These are phyloP conservation scores for Penicillium sp. DNA, from an alignment of 2,329 filamentous ascomycete species.

Conservation along the genomic window DNA sequence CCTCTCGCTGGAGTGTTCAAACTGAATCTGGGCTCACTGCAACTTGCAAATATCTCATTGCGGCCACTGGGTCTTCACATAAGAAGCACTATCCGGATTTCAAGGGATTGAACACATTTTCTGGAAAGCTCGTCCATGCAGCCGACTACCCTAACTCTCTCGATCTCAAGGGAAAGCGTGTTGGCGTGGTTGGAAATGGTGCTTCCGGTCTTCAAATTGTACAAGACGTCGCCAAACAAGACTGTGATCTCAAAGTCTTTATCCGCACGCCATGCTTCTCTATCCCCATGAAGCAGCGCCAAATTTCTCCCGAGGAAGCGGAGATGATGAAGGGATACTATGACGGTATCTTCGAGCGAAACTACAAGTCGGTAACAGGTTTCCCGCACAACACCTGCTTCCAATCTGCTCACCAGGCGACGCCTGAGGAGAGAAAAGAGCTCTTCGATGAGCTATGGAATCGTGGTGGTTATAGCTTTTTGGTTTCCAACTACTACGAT, in stretches of 20 bases:
- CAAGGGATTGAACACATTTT: constrained; percentile 45
- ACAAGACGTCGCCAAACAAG: constrained; percentile 20
- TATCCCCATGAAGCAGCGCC: constrained; percentile 61
- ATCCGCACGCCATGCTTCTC: constrained; percentile 68
- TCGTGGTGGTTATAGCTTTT: constrained; percentile 58
- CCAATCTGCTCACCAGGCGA: constrained; percentile 55
- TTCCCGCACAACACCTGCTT: constrained; percentile 42
- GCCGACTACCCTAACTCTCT: constrained; percentile 52
- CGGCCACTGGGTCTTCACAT: constrained; percentile 46
- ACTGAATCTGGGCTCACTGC: constrained; percentile 47
- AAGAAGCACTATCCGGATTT: constrained; percentile 45
- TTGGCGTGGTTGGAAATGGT: constrained; percentile 24
- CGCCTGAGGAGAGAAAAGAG: constrained; percentile 53
- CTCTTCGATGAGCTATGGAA: constrained; percentile 56
- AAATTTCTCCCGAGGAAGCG: constrained; percentile 55
- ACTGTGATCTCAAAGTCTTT: constrained; percentile 53
- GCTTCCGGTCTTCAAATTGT: constrained; percentile 25
- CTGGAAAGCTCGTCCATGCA: constrained; percentile 58
- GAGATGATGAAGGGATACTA: constrained; percentile 51
- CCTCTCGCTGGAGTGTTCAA: constrained; percentile 49
- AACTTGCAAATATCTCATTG: constrained; percentile 49
- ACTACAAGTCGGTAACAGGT: constrained; percentile 59
- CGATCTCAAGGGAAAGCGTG: constrained; percentile 18
- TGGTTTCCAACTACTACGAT: constrained; percentile 56
- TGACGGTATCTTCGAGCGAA: constrained; percentile 55